These are phyloP conservation scores for Creolimax fragrantissima DNA, from an alignment of 78 protist species.

Conservation along the genomic window DNA sequence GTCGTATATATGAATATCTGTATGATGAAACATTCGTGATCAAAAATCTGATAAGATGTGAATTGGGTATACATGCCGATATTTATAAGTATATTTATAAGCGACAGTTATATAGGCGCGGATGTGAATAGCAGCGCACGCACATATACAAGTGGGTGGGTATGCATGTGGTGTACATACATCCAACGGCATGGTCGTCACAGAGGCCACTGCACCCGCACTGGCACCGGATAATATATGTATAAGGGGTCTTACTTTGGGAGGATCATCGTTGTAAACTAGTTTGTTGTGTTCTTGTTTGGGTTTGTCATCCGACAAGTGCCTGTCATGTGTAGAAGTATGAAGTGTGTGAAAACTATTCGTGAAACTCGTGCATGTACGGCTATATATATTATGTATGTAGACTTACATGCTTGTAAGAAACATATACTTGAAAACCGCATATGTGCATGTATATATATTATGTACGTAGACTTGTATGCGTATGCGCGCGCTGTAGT, in stretches of 20 bases:
- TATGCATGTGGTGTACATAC: not conserved
- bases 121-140: no score
- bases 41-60: no score
- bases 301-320: no score
- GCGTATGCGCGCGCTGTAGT: not conserved
- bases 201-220: constrained; percentile 43
- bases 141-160: no score
- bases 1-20: no score
- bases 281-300: not conserved
- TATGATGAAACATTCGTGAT: no score
- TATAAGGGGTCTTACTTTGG: not conserved
- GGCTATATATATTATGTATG: not conserved
- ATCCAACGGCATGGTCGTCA: constrained; percentile 45
- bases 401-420: not conserved
- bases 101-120: no score
- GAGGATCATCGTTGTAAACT: not conserved
- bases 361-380: not conserved
- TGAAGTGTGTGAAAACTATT: not conserved
- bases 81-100: no score
- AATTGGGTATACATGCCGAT: no score
- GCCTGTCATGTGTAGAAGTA: no score
- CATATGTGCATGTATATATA: not conserved
- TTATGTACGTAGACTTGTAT: not conserved
- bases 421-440: not conserved
- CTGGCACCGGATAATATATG: constrained; percentile 35